Percentiles rank a stretch among this genome's conserved stretches.
phyloP scores from a whole-genome alignment of 768 basidiomycete species.

The Collybia sp. region DNA sequence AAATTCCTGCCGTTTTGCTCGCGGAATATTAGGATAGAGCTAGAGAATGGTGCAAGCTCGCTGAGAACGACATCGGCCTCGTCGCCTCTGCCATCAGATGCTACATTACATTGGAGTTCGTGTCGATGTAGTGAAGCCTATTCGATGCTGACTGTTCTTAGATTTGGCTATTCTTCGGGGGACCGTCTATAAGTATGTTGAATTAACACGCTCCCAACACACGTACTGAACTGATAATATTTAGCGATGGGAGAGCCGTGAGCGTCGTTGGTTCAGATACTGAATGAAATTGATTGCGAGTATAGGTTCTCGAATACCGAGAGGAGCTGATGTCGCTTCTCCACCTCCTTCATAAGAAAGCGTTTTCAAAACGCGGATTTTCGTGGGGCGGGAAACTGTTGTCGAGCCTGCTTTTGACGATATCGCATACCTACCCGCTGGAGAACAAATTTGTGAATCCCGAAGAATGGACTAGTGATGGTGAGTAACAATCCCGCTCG shows the following conservation, averaged over 20 bases:
- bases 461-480: constrained; percentile 68
- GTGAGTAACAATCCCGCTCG: constrained; percentile 27
- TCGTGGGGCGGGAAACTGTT: constrained; percentile 78
- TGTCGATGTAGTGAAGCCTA: constrained; percentile 6
- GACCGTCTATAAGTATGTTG: constrained; percentile 71
- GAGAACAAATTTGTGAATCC: constrained; percentile 82
- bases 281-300: constrained; percentile 1
- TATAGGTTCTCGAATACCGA: constrained; percentile 60
- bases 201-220: not conserved
- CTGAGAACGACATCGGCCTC: constrained; percentile 67
- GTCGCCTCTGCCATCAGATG: constrained; percentile 70
- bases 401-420: constrained; percentile 63
- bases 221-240: not conserved
- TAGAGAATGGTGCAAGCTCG: constrained; percentile 83
- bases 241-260: constrained; percentile 60
- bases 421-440: constrained; percentile 76
- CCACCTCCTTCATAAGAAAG: constrained; percentile 60
- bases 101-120: constrained; percentile 85
- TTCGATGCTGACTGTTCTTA: constrained; percentile 18
- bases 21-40: constrained; percentile 64
- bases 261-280: constrained; percentile 11
- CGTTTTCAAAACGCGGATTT: constrained; percentile 77
- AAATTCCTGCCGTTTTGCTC: constrained; percentile 76
- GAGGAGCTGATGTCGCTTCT: constrained; percentile 58
- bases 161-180: constrained; percentile 75